Evolutionary conservation across 176 grass and related monocot genomes (phyloP).

Genomic region (Raddia guianensis): DNA sequence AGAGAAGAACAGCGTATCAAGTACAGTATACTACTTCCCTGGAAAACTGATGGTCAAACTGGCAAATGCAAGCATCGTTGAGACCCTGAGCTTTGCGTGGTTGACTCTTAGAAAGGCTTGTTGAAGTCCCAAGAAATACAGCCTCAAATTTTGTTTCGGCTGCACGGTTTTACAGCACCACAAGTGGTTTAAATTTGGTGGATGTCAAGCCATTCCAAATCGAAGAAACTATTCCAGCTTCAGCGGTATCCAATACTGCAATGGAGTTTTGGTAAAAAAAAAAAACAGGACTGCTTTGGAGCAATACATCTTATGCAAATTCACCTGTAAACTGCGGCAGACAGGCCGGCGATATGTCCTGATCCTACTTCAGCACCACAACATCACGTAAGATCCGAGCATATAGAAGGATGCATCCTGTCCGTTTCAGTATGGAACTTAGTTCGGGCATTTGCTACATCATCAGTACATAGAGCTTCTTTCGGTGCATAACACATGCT

Average conservation of each 20-base stretch:
- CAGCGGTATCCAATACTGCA: neutral
- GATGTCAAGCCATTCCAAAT: no score
- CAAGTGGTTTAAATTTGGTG: no score
- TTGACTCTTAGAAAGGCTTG: neutral
- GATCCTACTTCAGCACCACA: neutral
- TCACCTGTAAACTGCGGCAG: neutral
- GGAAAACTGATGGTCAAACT: neutral
- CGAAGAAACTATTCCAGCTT: slow-evolving; percentile 12
- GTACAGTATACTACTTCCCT: neutral
- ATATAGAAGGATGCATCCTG: neutral
- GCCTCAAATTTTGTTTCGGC: no score
- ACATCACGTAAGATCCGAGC: neutral
- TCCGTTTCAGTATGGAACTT: neutral
- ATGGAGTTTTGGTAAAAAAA: no score
- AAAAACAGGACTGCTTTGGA: no score
- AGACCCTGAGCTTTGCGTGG: neutral
- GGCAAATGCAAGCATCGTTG: neutral
- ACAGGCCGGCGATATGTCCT: neutral
- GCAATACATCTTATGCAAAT: neutral
- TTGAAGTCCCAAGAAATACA: no score
- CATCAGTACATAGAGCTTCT: slow-evolving; percentile 23
- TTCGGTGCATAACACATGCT: slow-evolving; percentile 21
- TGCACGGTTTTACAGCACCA: no score
- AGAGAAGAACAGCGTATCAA: neutral
- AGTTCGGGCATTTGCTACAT: neutral